Evolutionary conservation across 345 rosid genomes (phyloP).

Genomic region (Eucalyptus globulus): DNA sequence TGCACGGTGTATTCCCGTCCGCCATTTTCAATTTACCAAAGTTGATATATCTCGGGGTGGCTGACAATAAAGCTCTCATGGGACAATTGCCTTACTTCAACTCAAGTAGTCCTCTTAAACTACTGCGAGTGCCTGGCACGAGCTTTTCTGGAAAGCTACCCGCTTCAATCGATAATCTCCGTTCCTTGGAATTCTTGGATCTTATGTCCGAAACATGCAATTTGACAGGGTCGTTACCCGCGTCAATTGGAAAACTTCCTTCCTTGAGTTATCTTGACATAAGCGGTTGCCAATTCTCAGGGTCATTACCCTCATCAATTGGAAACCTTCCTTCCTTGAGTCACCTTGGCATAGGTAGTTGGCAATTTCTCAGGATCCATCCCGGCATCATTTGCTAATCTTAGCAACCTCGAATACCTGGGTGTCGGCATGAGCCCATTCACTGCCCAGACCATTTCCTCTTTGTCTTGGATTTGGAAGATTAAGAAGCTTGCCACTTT

Average conservation of each 20-base stretch:
- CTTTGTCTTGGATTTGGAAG: neutral
- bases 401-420: neutral
- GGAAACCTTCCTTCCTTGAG: neutral
- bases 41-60: neutral
- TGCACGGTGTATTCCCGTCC: neutral
- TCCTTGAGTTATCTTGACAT: neutral
- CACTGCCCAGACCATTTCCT: neutral
- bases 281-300: neutral
- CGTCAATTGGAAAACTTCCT: neutral
- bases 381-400: conserved; percentile 3
- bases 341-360: neutral
- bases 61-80: neutral
- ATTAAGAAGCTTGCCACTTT: neutral
- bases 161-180: neutral
- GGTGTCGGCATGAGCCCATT: neutral
- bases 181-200: neutral
- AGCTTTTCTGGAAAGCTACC: neutral
- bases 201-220: accelerated
- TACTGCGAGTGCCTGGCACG: neutral
- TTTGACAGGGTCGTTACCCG: neutral
- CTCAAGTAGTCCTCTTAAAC: neutral
- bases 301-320: neutral
- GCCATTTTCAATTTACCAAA: neutral
- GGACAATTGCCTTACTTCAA: neutral
- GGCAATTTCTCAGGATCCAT: neutral